Evolutionary conservation across 768 basidiomycete genomes (phyloP).

Genomic region (Suillus plorans): DNA sequence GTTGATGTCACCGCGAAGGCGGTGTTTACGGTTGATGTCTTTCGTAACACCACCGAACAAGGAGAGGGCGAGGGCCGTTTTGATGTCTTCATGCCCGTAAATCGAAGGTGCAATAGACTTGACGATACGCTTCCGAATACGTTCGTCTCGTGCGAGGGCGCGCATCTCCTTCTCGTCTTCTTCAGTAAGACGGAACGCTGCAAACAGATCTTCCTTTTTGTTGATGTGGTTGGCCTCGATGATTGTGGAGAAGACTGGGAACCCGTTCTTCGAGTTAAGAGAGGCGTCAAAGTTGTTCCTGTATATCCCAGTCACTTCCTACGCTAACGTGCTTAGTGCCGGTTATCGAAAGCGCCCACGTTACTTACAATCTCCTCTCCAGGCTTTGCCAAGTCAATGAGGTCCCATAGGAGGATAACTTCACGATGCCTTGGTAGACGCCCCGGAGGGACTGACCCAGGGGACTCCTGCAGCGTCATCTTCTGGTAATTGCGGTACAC

Average conservation of each 20-base stretch:
- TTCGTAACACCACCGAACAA: conserved; percentile 94
- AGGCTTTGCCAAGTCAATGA: conserved; percentile 97
- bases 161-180: conserved; percentile 96
- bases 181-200: conserved; percentile 96
- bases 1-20: conserved; percentile 98
- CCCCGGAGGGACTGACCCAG: conserved; percentile 96
- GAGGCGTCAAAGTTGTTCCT: conserved; percentile 99
- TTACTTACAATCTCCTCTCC: conserved; percentile 92
- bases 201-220: conserved; percentile 98
- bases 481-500: conserved; percentile 99
- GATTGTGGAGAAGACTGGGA: conserved; percentile 98
- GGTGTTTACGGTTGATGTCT: conserved; percentile 94
- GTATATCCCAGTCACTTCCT: conserved; percentile 98
- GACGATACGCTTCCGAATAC: conserved; percentile 95
- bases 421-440: conserved; percentile 96
- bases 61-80: conserved; percentile 93
- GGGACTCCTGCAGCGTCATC: conserved; percentile 97
- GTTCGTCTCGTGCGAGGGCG: conserved; percentile 81
- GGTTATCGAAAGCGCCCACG: neutral
- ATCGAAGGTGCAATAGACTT: conserved; percentile 99
- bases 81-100: conserved; percentile 99
- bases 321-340: conserved; percentile 13
- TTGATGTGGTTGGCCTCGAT: conserved; percentile 98
- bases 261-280: conserved; percentile 97
- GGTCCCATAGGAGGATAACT: conserved; percentile 94